Percentiles rank a stretch among this genome's conserved stretches.
Conservation (phyloP, 148 eudicot genomes). For the Hydrangea macrophylla region DNA sequence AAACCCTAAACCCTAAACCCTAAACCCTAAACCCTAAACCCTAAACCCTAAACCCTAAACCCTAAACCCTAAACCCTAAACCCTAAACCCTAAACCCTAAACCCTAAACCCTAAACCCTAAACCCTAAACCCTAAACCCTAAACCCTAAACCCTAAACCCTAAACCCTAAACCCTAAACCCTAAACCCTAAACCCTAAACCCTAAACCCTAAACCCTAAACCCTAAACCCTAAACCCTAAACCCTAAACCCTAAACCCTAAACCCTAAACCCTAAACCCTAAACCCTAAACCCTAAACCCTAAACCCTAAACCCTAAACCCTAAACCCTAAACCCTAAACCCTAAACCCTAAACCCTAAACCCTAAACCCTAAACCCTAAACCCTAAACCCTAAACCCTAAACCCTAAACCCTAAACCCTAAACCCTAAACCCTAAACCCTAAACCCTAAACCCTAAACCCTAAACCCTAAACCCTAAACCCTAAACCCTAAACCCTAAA, state of each 20-base stretch:
- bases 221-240: conserved; percentile 11
- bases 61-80: conserved; percentile 10
- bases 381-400: conserved; percentile 9
- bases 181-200: conserved; percentile 13
- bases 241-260: conserved; percentile 16
- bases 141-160: conserved; percentile 11
- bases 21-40: conserved; percentile 18
- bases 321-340: conserved; percentile 16
- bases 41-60: conserved; percentile 16
- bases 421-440: conserved; percentile 20
- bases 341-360: conserved; percentile 11
- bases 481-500: conserved; percentile 21
- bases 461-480: conserved; percentile 9
- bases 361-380: conserved; percentile 10
- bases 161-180: conserved; percentile 12
- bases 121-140: conserved; percentile 15
- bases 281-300: conserved; percentile 10
- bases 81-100: background rate
- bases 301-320: conserved; percentile 4
- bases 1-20: conserved; percentile 12
- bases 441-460: conserved; percentile 15
- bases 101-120: conserved; percentile 13
- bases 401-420: conserved; percentile 14
- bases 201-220: conserved; percentile 12
- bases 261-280: conserved; percentile 14